Evolutionary conservation across 306 rosid species (phyloP).

Genomic region (Adenanthera pavonina): DNA sequence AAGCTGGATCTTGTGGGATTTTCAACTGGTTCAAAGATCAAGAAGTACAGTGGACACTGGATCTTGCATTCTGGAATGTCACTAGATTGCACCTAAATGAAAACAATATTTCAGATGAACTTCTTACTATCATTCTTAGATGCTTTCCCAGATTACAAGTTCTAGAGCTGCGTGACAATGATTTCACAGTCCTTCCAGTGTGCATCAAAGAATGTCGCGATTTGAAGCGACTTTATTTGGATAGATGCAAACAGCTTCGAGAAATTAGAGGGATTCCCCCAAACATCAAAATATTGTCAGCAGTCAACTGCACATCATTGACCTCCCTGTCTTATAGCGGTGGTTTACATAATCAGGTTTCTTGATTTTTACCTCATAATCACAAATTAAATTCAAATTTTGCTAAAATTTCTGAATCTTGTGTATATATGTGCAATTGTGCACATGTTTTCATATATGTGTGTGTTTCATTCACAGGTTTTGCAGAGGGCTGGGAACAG

Average conservation of each 20-base stretch:
- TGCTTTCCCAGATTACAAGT: neutral
- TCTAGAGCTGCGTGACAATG: neutral
- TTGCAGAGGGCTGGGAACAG: neutral
- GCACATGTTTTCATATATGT: no score
- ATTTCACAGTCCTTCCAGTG: neutral
- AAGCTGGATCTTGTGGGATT: neutral
- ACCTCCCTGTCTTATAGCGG: neutral
- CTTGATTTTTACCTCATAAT: no score
- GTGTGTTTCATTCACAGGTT: no score
- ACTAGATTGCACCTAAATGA: neutral
- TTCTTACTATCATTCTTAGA: neutral
- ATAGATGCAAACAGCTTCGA: neutral
- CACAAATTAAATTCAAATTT: no score
- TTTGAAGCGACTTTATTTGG: neutral
- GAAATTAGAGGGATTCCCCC: conserved; percentile 3
- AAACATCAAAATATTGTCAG: neutral
- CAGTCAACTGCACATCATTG: neutral
- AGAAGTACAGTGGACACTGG: neutral
- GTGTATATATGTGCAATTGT: no score
- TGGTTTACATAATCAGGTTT: no score
- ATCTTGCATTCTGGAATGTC: no score
- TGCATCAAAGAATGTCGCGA: neutral
- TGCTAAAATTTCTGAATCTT: no score
- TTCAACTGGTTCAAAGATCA: neutral
- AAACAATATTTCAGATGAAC: neutral